phyloP scores from a whole-genome alignment of 805 yeast species.

The Candida sphagnicola region DNA sequence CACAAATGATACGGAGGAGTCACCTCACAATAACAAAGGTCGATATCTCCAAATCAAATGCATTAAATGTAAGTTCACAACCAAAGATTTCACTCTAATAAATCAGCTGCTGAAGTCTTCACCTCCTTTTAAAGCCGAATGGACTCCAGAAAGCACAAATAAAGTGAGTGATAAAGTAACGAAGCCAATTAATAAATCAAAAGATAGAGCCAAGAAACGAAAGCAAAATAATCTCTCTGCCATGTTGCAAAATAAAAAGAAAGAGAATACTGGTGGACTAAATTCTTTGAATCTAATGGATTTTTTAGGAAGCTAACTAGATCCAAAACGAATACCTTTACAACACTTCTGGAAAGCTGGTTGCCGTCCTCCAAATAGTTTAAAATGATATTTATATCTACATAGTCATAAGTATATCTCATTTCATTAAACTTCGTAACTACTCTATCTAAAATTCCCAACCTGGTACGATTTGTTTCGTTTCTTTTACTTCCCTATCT shows the following conservation, averaged over 20 bases:
- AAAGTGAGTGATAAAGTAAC: slow-evolving; percentile 4
- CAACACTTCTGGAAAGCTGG: too few relatives aligned
- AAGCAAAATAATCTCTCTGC: slow-evolving; percentile 41
- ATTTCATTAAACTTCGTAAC: background rate
- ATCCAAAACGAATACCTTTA: background rate
- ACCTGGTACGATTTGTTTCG: slow-evolving; percentile 2
- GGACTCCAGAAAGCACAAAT: slow-evolving; percentile 7
- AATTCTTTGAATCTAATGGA: slow-evolving; percentile 45
- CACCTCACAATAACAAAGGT: background rate
- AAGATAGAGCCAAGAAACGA: slow-evolving; percentile 40
- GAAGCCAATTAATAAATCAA: background rate
- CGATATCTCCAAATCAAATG: slow-evolving; percentile 1
- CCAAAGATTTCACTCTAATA: background rate
- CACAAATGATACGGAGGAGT: background rate
- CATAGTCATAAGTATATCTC: too few relatives aligned
- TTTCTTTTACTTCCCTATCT: slow-evolving; percentile 4
- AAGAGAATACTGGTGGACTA: slow-evolving; percentile 21
- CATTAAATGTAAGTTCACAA: background rate
- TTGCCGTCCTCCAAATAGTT: too few relatives aligned
- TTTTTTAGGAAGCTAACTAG: slow-evolving; percentile 33
- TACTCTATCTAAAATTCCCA: slow-evolving; percentile 4
- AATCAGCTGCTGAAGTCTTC: background rate
- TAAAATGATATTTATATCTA: too few relatives aligned
- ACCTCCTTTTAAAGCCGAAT: slow-evolving; percentile 7
- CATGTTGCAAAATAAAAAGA: slow-evolving; percentile 40